Conservation (phyloP, 1,284 basidiomycete genomes). For the Xanthoconium separans region DNA sequence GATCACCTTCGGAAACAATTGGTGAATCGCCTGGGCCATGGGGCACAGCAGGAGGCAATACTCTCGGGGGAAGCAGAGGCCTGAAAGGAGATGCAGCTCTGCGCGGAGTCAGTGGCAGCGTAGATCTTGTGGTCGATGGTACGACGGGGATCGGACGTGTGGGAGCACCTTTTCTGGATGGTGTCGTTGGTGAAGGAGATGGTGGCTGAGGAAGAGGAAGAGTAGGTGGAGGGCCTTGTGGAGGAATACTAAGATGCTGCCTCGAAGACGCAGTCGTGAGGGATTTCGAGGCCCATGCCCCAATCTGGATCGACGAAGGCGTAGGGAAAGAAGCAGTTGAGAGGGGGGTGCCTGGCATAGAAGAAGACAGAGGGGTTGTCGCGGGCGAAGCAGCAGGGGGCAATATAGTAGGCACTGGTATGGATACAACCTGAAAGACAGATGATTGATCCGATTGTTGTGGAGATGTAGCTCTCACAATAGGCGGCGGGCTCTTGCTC, state of each 20-base stretch:
- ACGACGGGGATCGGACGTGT: constrained; percentile 17
- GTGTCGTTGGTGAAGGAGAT: not conserved
- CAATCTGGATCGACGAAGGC: not conserved
- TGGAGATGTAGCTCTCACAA: constrained; percentile 5
- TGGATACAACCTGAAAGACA: constrained; percentile 3
- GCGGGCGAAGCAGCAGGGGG: constrained; percentile 9
- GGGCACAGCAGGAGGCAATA: not conserved
- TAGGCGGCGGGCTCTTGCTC: constrained; percentile 28
- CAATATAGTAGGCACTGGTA: constrained; percentile 1
- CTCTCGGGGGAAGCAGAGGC: constrained; percentile 22
- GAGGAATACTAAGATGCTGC: constrained; percentile 30
- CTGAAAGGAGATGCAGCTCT: constrained; percentile 24
- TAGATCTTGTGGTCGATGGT: constrained; percentile 9
- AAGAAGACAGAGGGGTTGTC: constrained; percentile 14
- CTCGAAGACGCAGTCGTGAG: constrained; percentile 19
- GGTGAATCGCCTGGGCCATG: constrained; percentile 6
- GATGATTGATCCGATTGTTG: constrained; percentile 12
- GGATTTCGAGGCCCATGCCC: constrained; percentile 6
- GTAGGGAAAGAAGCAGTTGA: constrained; percentile 15
- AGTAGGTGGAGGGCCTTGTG: constrained; percentile 32
- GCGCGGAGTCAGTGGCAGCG: constrained; percentile 18
- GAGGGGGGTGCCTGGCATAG: constrained; percentile 24
- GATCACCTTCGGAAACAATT: constrained; percentile 10
- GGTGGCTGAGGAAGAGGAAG: constrained; percentile 31
- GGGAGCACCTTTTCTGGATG: constrained; percentile 13